Base-by-base conservation (phyloP, 352 stramenopile species). In the Plasmopara halstedii region DNA sequence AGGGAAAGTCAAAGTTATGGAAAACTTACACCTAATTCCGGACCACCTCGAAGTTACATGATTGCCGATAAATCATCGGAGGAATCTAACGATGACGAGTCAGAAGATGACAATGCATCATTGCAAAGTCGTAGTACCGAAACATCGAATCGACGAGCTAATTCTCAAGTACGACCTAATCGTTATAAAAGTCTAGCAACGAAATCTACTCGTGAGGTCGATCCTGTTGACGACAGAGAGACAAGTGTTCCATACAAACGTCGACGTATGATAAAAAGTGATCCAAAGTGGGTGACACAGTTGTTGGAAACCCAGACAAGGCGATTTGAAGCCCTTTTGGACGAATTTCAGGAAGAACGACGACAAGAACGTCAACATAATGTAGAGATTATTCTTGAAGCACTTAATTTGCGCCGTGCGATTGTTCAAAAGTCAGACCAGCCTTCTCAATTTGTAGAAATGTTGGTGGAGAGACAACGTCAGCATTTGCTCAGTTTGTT, bases 321-420 rank as follows among this genome's bases (percentile, higher is more conserved):
- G 19, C 58, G 63, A 10, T 67, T 73, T 18, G 59, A 73, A 22
- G 41, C 58, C 1, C 34, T 73, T 15, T 34, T 73, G 4, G 56
- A 44, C 5, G 63, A 73, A 15, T 73, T 73, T 14, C 59, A 66
- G n/a, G 59, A 73, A 15, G 63, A 73, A 18, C 50, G 63, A 10
- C 59, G 56, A 39, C 55, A 73, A 41, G 63, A 73, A 29, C 59
- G 63, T 0, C 55, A 70, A 23, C 59, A 70, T 32, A 69, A 67
- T 20, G 39, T 69, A 22, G 63, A 73, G 43, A 51, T 73, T 32
- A 67, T 73, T 26, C 33, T 73, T 9, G 51, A 69, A 43, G 47
- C 62, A 20, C 63, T 73, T 14, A 69, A 57, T 41, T 20, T 64
- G 46, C 56, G 51, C 18, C 55, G 33, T 62, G 54, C 41, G 7